Base-by-base conservation (phyloP, 352 stramenopile genomes). In the Phytopythium vexans region DNA sequence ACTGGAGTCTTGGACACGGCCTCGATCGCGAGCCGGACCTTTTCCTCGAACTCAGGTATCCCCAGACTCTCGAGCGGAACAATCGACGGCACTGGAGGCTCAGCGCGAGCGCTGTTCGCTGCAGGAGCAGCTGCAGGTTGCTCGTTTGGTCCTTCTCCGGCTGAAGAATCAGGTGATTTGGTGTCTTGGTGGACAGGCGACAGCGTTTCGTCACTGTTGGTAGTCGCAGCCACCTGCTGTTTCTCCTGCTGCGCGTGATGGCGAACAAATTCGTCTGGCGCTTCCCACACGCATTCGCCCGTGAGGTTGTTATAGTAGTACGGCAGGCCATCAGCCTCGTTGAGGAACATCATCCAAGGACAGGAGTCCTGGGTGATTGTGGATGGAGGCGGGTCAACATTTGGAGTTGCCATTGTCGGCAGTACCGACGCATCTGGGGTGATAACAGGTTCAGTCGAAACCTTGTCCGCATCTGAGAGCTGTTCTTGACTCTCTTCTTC, bases 231-330 rank as follows among this genome's bases (percentile, higher is more conserved):
- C 34, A 46, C 34, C 41, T 49, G 39, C 6, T 59, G 55, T 21
- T 56, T 38, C 2, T 62, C 39, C 10, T 64, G 49, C n/a, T 74
- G 36, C 6, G 65, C 48, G 34, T 81, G 74, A 21, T 73, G 79
- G 27, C 52, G 70, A 6, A 82, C 38, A 31, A 82, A 89, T 9
- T 79, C 62, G 6, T 67, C 68, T 1, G 81, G 81, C 2, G 75
- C 62, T 11, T 88, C 76, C 81, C 81, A 92, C 14, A 88, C 63
- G 56, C 76, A 88, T 49, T 87, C 70, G 1, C 65, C 66, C 14
- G 74, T 88, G 32, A 67, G 34, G 40, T 77, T 51, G 41, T 89
- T 82, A 56, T 88, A 87, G 57, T 89, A 92, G 55, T 92, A 92
- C 31, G 77, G 75, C 12, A 74, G 52, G 8, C 72, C 74, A 27